phyloP scores from a whole-genome alignment of 2,329 filamentous ascomycete species.

The Fusarium tricinctum region DNA sequence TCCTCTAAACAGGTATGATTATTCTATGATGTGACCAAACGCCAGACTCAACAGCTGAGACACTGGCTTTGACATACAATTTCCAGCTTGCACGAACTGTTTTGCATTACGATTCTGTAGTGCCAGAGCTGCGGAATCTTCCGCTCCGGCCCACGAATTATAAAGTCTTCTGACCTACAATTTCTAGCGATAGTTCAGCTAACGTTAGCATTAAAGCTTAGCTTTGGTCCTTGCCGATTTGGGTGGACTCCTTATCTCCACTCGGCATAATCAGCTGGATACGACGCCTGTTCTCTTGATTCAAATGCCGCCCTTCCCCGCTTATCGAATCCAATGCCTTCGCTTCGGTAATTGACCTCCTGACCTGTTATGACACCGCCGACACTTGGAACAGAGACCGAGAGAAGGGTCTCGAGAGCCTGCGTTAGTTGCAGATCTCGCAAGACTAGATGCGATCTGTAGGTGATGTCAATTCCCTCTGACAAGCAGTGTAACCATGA shows the following conservation, averaged over 20 bases:
- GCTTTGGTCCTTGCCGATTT: background rate
- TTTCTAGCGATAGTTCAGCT: too few relatives aligned
- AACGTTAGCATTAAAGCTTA: too few relatives aligned
- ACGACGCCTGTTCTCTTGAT: background rate
- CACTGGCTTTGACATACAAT: too few relatives aligned
- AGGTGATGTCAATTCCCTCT: background rate
- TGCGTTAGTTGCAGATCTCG: slow-evolving; percentile 38
- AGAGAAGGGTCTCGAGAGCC: slow-evolving; percentile 41
- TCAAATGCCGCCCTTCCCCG: slow-evolving; percentile 25
- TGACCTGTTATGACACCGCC: slow-evolving; percentile 10
- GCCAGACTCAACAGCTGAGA: too few relatives aligned
- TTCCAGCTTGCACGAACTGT: too few relatives aligned
- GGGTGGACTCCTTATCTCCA: background rate
- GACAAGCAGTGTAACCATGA: too few relatives aligned
- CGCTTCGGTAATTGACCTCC: slow-evolving; percentile 24
- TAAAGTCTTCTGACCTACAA: too few relatives aligned
- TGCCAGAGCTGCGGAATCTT: too few relatives aligned
- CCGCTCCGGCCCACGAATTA: too few relatives aligned
- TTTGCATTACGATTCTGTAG: too few relatives aligned
- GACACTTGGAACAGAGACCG: slow-evolving; percentile 17
- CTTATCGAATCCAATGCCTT: background rate
- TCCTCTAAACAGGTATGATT: too few relatives aligned
- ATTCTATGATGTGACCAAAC: too few relatives aligned
- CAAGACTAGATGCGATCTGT: slow-evolving; percentile 43
- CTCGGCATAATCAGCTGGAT: background rate